Percentiles rank a stretch among this genome's conserved stretches.
Evolutionary conservation across 2,329 filamentous ascomycete species (phyloP).

Genomic region (Alternaria tenuissima): DNA sequence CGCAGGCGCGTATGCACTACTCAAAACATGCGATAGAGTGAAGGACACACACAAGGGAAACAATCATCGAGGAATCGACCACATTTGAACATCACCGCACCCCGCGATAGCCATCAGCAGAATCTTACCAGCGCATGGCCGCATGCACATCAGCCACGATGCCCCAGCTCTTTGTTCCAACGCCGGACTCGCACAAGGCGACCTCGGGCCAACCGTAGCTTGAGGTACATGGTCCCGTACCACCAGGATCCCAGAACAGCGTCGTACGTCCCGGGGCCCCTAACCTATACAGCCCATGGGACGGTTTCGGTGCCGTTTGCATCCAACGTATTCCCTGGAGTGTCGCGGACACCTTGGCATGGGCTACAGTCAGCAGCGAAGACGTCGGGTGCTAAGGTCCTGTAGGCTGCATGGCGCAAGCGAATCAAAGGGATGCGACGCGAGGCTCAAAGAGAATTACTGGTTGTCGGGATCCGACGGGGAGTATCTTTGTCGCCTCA

Average conservation of each 20-base stretch:
- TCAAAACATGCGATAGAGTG: background rate
- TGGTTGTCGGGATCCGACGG: constrained; percentile 29
- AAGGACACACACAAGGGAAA: background rate
- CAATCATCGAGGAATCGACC: background rate
- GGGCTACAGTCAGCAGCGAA: constrained; percentile 31
- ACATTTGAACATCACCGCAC: constrained; percentile 5
- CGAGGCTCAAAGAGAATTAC: constrained; percentile 24
- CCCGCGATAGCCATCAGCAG: background rate
- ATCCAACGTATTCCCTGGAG: constrained; percentile 15
- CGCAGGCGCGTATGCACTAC: background rate
- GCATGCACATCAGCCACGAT: constrained; percentile 1
- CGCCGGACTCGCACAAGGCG: constrained; percentile 14
- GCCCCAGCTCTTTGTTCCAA: constrained; percentile 14
- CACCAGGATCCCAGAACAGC: constrained; percentile 11
- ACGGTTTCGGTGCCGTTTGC: constrained; percentile 11
- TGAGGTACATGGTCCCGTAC: constrained; percentile 33
- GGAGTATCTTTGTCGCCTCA: constrained; percentile 26
- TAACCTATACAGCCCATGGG: constrained; percentile 8
- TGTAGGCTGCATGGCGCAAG: constrained; percentile 6
- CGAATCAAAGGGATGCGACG: constrained; percentile 32
- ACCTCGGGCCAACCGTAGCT: constrained; percentile 5
- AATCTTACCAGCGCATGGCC: background rate
- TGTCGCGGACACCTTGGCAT: constrained; percentile 14
- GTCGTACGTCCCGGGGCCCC: constrained; percentile 20
- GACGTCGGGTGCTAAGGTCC: constrained; percentile 23